Base-by-base conservation (phyloP, 257 asterid genomes). In the Solanum appendiculatum region DNA sequence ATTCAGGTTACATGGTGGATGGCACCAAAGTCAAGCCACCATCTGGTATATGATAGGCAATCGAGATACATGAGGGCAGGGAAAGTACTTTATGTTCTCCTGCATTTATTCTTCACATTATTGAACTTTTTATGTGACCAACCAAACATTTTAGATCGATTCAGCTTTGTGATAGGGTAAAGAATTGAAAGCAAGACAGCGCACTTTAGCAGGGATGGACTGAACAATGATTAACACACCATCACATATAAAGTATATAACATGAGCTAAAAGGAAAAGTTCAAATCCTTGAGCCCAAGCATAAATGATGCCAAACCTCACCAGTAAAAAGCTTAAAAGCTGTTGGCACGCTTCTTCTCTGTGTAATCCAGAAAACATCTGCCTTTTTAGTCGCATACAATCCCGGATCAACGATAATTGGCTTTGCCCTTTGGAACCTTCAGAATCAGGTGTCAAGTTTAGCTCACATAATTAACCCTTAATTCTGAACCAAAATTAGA, bases 291-390 rank as follows among this genome's bases (percentile, higher is more conserved):
- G 64, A 56, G 33, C 25, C 11, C 10, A 54, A 81, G 68, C 18
- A 69, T 73, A 64, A 33, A 63, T 56, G 51, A 86, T 44, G 83
- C 72, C 46, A 69, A 92, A 85, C 81, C 92, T 88, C 86, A 95
- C 99, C 99, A 90, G 99, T 96, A 88, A 94, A 96, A 83, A 96
- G 97, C 80, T 95, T 96, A 89, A 94, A 96, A 60, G 99, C 99
- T 18, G 99, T 96, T 9, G 99, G 98, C 86, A 96, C 99, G 88
- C 99, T 96, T 91, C 99, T 93, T 87, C 98, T 85, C 89, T 96
- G 99, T 2, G 98, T 95, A 85, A 96, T 95, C 99, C 99, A 96
- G 90, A 95, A 96, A 88, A 96, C 99, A 87, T 96, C 99, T 68
- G 96, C 72, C 78, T 96, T 96, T 88, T 93, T 91, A 6, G 95